These are phyloP conservation scores for Nicotiana tabacum DNA, from an alignment of 257 asterid genomes.

Conservation along the genomic window DNA sequence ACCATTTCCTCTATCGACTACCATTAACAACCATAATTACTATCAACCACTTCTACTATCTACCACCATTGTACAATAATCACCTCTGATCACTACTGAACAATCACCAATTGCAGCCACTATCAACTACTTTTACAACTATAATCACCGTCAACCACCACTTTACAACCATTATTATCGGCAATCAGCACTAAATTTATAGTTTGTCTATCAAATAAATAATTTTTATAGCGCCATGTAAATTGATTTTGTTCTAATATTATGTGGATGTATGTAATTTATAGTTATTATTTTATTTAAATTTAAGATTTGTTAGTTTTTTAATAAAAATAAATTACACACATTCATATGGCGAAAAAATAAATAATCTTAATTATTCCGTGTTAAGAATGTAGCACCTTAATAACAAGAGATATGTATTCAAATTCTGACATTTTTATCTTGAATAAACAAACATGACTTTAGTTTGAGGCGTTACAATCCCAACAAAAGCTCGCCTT, in stretches of 20 bases:
- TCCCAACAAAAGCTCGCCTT: not conserved
- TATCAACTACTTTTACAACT: not conserved
- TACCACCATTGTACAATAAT: not conserved
- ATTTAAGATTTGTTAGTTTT: not conserved
- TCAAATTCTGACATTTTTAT: not conserved
- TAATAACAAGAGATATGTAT: not conserved
- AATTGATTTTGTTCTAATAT: not conserved
- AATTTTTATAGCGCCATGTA: not conserved
- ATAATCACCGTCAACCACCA: not conserved
- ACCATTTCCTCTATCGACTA: too few relatives aligned
- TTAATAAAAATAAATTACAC: not conserved
- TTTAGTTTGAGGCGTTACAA: not conserved
- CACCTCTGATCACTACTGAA: not conserved
- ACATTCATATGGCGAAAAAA: not conserved
- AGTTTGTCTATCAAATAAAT: not conserved
- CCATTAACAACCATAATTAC: too few relatives aligned
- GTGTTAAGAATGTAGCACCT: not conserved
- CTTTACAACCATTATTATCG: not conserved
- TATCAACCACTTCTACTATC: too few relatives aligned
- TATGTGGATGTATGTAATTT: not conserved
- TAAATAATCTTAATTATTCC: not conserved
- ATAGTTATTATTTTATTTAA: not conserved
- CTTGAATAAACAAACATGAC: not conserved
- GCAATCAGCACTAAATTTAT: not conserved
- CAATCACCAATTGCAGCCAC: not conserved